These are phyloP conservation scores for Neospermospora avenae DNA, from an alignment of 2,329 filamentous ascomycete genomes.

Conservation along the genomic window DNA sequence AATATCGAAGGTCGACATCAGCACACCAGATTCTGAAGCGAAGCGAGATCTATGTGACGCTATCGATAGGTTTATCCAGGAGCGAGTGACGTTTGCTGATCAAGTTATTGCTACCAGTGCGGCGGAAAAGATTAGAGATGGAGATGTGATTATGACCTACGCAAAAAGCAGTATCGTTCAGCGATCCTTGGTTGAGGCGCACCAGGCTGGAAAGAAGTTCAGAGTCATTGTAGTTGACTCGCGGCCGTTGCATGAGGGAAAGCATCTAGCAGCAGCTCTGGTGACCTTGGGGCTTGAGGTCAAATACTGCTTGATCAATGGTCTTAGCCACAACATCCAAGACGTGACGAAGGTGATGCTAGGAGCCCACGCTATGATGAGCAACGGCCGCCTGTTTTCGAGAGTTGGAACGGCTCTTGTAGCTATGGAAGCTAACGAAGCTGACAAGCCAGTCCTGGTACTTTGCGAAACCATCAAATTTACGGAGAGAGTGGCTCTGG, in stretches of 20 bases:
- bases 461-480: slow-evolving; percentile 97
- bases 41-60: slow-evolving; percentile 74
- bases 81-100: slow-evolving; percentile 84
- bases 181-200: slow-evolving; percentile 72
- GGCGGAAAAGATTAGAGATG: slow-evolving; percentile 70
- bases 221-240: slow-evolving; percentile 82
- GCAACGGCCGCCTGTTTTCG: slow-evolving; percentile 87
- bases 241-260: slow-evolving; percentile 66
- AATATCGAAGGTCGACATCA: slow-evolving; percentile 86
- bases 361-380: slow-evolving; percentile 91
- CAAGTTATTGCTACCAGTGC: slow-evolving; percentile 79
- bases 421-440: slow-evolving; percentile 75
- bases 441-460: slow-evolving; percentile 77
- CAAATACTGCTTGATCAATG: slow-evolving; percentile 78
- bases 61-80: slow-evolving; percentile 87
- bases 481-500: slow-evolving; percentile 81
- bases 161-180: slow-evolving; percentile 85
- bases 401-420: slow-evolving; percentile 83
- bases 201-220: slow-evolving; percentile 69
- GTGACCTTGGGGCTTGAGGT: slow-evolving; percentile 67
- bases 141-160: slow-evolving; percentile 82
- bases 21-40: slow-evolving; percentile 75
- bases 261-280: slow-evolving; percentile 68
- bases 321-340: slow-evolving; percentile 69
- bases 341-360: slow-evolving; percentile 65